Percentiles rank a stretch among this genome's conserved stretches.
Conservation (phyloP, 805 yeast genomes). For the Metschnikowia aberdeeniae region DNA sequence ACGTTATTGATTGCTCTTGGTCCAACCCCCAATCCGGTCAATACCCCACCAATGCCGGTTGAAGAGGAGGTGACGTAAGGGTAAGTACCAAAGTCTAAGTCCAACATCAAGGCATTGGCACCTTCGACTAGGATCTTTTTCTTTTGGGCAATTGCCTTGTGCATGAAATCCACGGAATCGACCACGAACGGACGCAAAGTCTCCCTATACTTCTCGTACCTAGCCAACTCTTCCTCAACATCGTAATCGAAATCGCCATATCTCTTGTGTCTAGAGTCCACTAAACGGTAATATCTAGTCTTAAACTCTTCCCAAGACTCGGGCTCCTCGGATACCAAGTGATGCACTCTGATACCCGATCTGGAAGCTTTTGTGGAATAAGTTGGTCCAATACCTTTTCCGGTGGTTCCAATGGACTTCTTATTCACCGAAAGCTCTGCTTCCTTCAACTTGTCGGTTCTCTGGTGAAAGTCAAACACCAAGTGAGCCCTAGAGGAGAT, state of each 20-base stretch:
- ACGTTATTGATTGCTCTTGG: conserved; percentile 76
- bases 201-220: conserved; percentile 72
- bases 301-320: conserved; percentile 93
- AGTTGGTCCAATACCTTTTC: conserved; percentile 98
- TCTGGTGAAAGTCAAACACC: conserved; percentile 97
- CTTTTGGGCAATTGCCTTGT: conserved; percentile 65
- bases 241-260: conserved; percentile 93
- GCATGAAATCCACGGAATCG: conserved; percentile 84
- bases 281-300: conserved; percentile 67
- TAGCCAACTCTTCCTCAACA: conserved; percentile 70
- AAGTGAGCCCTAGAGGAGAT: conserved; percentile 92
- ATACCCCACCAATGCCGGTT: conserved; percentile 97
- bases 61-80: conserved; percentile 95
- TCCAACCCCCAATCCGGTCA: conserved; percentile 96
- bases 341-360: conserved; percentile 96
- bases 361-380: conserved; percentile 95
- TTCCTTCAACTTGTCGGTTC: conserved; percentile 93
- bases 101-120: conserved; percentile 97
- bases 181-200: conserved; percentile 84
- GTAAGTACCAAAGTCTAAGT: conserved; percentile 95
- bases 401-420: conserved; percentile 94
- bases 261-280: conserved; percentile 79
- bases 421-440: conserved; percentile 77
- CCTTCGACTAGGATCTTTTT: conserved; percentile 94
- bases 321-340: conserved; percentile 82